Evolutionary conservation across 2,329 filamentous ascomycete species (phyloP).

Genomic region (Fusarium heterosporum): DNA sequence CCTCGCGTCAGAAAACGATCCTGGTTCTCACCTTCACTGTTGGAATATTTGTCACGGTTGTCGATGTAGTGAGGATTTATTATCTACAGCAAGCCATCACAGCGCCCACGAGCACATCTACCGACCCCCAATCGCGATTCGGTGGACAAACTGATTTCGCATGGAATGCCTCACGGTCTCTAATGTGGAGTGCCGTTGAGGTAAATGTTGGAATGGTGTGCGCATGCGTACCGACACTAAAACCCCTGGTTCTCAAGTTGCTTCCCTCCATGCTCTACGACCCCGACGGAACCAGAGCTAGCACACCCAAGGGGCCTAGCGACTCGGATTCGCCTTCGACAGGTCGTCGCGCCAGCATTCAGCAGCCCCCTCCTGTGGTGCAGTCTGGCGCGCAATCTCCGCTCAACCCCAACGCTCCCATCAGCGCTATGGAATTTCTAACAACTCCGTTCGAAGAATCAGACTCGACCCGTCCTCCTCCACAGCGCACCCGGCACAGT

Average conservation of each 20-base stretch:
- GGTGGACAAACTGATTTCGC: slow-evolving; percentile 66
- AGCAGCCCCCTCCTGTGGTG: slow-evolving; percentile 43
- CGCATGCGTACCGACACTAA: slow-evolving; percentile 91
- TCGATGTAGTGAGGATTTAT: slow-evolving; percentile 90
- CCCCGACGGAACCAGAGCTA: slow-evolving; percentile 56
- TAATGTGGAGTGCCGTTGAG: slow-evolving; percentile 95
- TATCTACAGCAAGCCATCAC: slow-evolving; percentile 82
- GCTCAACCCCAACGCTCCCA: slow-evolving; percentile 45
- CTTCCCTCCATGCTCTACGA: slow-evolving; percentile 68
- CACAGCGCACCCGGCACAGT: slow-evolving; percentile 21
- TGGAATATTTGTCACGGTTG: slow-evolving; percentile 86
- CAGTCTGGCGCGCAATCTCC: slow-evolving; percentile 34
- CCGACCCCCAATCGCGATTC: slow-evolving; percentile 58
- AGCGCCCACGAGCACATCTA: slow-evolving; percentile 53
- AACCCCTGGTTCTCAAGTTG: slow-evolving; percentile 79
- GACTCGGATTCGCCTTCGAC: slow-evolving; percentile 49
- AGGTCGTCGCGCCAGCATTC: slow-evolving; percentile 40
- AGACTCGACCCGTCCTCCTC: slow-evolving; percentile 17
- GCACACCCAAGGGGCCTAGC: slow-evolving; percentile 46
- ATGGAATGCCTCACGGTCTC: slow-evolving; percentile 83
- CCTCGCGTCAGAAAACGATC: slow-evolving; percentile 87
- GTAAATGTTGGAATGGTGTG: slow-evolving; percentile 92
- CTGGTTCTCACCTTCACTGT: slow-evolving; percentile 87
- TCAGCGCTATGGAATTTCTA: slow-evolving; percentile 60
- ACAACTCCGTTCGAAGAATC: slow-evolving; percentile 56